Conservation (phyloP, 495 filamentous ascomycete genomes). For the Astrothelium macrocarpum region DNA sequence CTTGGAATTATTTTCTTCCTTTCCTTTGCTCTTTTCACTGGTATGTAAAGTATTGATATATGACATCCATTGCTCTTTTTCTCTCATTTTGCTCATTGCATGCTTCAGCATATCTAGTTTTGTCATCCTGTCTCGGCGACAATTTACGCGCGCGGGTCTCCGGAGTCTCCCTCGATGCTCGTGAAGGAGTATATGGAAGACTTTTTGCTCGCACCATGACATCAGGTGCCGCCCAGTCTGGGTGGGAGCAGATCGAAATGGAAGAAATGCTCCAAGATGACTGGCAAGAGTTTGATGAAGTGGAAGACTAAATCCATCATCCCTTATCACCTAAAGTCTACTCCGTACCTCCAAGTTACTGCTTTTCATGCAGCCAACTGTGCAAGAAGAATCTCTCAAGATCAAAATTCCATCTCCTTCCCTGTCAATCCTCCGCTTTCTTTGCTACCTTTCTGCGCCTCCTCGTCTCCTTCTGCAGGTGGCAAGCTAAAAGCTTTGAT, state of each 20-base stretch:
- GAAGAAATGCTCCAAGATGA: slow-evolving; percentile 47
- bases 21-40: slow-evolving; percentile 40
- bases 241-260: slow-evolving; percentile 57
- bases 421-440: slow-evolving; percentile 46
- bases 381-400: too few species aligned
- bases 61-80: background rate
- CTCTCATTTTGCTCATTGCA: slow-evolving; percentile 4
- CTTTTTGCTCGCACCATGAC: slow-evolving; percentile 48
- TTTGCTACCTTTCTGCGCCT: slow-evolving; percentile 50
- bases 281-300: slow-evolving; percentile 24
- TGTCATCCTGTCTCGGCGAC: slow-evolving; percentile 52
- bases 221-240: slow-evolving; percentile 39
- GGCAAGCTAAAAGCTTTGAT: slow-evolving; percentile 87
- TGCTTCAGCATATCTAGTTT: slow-evolving; percentile 46
- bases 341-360: background rate
- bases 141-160: slow-evolving; percentile 40
- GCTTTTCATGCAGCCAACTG: too few species aligned
- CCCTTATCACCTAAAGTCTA: background rate
- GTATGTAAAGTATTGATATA: slow-evolving; percentile 24
- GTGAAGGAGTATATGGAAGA: slow-evolving; percentile 41
- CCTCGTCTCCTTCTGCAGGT: slow-evolving; percentile 70
- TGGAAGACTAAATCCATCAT: slow-evolving; percentile 26
- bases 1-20: slow-evolving; percentile 42
- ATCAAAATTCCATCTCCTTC: slow-evolving; percentile 64
- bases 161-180: slow-evolving; percentile 31